Evolutionary conservation across 2,329 filamentous ascomycete genomes (phyloP), one percentile per base, ranked within the genome.

Genomic region (Aschersonia sp.): DNA sequence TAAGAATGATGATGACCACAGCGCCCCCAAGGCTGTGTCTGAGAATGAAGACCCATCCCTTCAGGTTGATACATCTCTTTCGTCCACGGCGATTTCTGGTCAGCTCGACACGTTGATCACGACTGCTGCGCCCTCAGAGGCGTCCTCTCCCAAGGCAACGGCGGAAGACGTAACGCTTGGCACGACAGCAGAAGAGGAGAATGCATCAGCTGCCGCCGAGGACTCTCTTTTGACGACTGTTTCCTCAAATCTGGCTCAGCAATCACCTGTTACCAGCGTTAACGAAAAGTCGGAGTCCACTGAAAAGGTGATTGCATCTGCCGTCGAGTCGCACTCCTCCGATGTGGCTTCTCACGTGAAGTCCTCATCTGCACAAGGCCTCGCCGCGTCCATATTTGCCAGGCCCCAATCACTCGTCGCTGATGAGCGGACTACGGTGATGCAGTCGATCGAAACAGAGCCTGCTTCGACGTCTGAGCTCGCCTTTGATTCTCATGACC

Each of bases 31-130:
- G 38, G 57, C 58, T 32, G 52, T 48, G 43, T 58, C 56, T 30
- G 60, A 65, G 3, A 69, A 72, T 5, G 67, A 67, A 29, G 72
- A 75, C n/a, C 63, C 60, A 28, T 60, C 61, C 5, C 51, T 62
- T 1, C 65, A 65, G 10, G 63, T 65, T 12, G 74, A 78, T 53
- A 75, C 70, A 2, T 76, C 73, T 0, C 60, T 77, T 53, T 77
- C 74, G 1, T 78, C 77, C 1, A 72, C 71, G 2, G 62, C 70
- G 28, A 65, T 71, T 5, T 75, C 72, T 0, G 74, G 78, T 51
- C 71, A 73, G 3, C 66, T 71, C 3, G 75, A 79, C 47, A 73
- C 72, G 31, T 73, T 77, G 60, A 64, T 61, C 5, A 70, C 72
- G 12, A 73, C 72, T 2, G 71, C 69, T 6, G 74, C 71, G 50